Conservation (phyloP, 306 rosid species). For the Rosa rugosa region DNA sequence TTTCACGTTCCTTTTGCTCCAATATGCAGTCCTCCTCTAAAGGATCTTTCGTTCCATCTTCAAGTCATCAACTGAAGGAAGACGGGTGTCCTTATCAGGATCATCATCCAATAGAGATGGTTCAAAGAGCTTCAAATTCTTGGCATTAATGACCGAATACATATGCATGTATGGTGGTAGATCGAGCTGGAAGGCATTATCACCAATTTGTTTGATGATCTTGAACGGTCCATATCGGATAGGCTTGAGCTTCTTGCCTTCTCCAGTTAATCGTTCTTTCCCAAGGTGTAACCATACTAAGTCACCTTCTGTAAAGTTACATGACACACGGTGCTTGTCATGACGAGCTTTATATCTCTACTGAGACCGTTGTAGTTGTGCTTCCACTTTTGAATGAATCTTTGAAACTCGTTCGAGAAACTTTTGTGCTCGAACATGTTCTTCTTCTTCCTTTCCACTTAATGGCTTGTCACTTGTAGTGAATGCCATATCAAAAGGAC, state of each 20-base stretch:
- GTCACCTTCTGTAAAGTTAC: constrained; percentile 3
- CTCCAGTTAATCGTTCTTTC: background rate
- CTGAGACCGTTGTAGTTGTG: background rate
- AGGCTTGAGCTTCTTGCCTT: background rate
- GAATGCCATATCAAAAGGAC: constrained; percentile 5
- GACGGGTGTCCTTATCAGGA: background rate
- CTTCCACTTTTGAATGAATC: background rate
- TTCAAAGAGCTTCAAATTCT: background rate
- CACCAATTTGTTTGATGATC: background rate
- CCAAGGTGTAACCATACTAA: constrained; percentile 1
- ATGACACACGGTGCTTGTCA: constrained; percentile 1
- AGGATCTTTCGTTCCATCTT: background rate
- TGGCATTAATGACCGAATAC: constrained; percentile 10
- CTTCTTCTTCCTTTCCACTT: background rate
- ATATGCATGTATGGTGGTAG: constrained; percentile 7
- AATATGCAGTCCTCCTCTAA: background rate
- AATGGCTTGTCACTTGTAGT: background rate
- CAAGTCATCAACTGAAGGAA: background rate
- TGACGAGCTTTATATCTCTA: background rate
- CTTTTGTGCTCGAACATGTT: background rate
- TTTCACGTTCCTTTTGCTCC: background rate
- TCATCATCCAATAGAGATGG: constrained; percentile 6
- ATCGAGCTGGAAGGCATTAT: background rate
- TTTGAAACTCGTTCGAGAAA: no score
- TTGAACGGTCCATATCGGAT: background rate